A percentile compares a stretch with the other conserved stretches of the same genome.
Evolutionary conservation across 129 eudicot genomes (phyloP).

Genomic region (Flaveria trinervia): DNA sequence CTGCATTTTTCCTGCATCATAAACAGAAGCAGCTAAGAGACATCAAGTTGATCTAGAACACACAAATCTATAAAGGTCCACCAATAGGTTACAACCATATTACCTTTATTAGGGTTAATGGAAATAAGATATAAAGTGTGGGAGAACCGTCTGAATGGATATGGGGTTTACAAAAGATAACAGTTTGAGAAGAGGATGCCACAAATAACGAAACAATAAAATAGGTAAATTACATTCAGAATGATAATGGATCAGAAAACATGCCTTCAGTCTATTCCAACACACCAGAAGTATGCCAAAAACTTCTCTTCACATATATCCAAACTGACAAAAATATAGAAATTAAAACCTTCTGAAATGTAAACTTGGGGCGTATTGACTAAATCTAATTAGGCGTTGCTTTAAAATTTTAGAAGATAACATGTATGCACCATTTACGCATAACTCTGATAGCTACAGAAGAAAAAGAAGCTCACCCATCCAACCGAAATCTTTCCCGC

Average conservation of each 20-base stretch:
- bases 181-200: constrained; percentile 2
- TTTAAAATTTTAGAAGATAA: background rate
- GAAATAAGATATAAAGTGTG: background rate
- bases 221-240: constrained; percentile 28
- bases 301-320: constrained; percentile 91
- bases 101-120: background rate
- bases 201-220: constrained; percentile 14
- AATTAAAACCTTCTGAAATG: background rate
- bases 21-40: constrained; percentile 17
- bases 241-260: constrained; percentile 36
- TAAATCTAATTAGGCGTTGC: background rate
- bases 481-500: constrained; percentile 86
- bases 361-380: background rate
- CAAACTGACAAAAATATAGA: constrained; percentile 47
- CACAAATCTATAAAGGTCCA: background rate
- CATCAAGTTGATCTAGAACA: background rate
- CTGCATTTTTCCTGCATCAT: constrained; percentile 59
- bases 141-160: background rate
- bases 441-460: background rate
- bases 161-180: background rate
- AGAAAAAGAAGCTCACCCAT: constrained; percentile 60
- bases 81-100: constrained; percentile 11
- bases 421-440: constrained; percentile 12
- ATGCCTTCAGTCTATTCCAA: constrained; percentile 89
- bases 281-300: constrained; percentile 99